A percentile compares a stretch with the other conserved stretches of the same genome.
These are phyloP conservation scores for Elongisporangium anandrum DNA, from an alignment of 352 stramenopile genomes.

Conservation along the genomic window DNA sequence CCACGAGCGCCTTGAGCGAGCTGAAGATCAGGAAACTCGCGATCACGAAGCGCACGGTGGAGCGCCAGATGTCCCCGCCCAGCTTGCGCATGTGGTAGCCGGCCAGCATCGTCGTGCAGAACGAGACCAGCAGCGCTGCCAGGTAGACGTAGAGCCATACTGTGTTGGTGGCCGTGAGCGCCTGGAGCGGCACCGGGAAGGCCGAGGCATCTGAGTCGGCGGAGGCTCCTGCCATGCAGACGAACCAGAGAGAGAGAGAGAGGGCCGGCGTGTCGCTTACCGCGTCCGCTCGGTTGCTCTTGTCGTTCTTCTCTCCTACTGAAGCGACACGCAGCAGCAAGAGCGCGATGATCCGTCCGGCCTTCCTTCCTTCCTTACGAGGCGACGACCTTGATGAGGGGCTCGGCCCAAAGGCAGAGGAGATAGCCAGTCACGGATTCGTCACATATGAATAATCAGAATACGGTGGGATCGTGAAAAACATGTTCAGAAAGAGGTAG, in stretches of 20 bases:
- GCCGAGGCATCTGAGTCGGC: no score
- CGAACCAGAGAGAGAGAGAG: background rate
- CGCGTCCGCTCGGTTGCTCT: no score
- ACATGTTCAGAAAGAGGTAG: background rate
- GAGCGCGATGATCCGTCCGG: background rate
- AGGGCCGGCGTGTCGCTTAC: background rate
- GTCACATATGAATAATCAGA: background rate
- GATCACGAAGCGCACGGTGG: conserved; percentile 71
- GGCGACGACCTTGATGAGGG: no score
- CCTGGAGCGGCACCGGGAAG: background rate
- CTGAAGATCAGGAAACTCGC: conserved; percentile 54
- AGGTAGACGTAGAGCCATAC: conserved; percentile 68
- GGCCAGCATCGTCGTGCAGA: conserved; percentile 41
- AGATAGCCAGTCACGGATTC: background rate
- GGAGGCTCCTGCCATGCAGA: background rate
- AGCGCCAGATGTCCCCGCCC: conserved; percentile 59
- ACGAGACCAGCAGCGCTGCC: conserved; percentile 47
- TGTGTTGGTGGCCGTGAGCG: conserved; percentile 15
- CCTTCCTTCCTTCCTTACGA: background rate
- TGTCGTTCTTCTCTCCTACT: background rate
- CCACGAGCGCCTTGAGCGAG: conserved; percentile 40
- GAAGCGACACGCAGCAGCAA: background rate
- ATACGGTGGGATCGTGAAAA: background rate
- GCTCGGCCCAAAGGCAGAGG: background rate
- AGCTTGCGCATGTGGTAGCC: conserved; percentile 62